Conservation (phyloP, 345 rosid genomes). For the Sonneratia caseolaris region DNA sequence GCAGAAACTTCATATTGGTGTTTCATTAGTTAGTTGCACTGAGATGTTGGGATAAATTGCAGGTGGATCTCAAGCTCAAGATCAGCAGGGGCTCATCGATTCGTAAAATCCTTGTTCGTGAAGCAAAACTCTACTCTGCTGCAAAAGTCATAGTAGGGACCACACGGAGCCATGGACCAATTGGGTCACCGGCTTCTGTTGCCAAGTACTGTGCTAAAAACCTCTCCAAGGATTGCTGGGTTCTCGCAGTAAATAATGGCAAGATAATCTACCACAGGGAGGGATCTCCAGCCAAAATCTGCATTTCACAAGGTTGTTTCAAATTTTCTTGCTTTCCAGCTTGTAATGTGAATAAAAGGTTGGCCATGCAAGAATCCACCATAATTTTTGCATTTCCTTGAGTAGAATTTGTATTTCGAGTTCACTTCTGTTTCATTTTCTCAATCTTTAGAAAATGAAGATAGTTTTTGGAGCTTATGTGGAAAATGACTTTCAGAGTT, state of each 20-base stretch:
- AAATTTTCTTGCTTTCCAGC: background rate
- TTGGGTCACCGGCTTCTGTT: slow-evolving; percentile 52
- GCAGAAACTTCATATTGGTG: too few species aligned
- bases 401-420: too few species aligned
- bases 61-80: slow-evolving; percentile 96
- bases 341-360: too few species aligned
- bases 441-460: too few species aligned
- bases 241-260: slow-evolving; percentile 68
- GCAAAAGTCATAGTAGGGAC: slow-evolving; percentile 60
- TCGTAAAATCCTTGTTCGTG: slow-evolving; percentile 57
- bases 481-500: background rate
- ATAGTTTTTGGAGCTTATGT: too few species aligned
- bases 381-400: too few species aligned
- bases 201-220: slow-evolving; percentile 88
- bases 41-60: slow-evolving; percentile 11
- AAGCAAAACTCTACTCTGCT: slow-evolving; percentile 60
- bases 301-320: slow-evolving; percentile 34
- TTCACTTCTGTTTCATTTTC: too few species aligned
- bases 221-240: slow-evolving; percentile 43
- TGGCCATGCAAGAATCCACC: too few species aligned
- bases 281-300: slow-evolving; percentile 26
- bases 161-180: slow-evolving; percentile 31
- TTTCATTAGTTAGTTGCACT: background rate
- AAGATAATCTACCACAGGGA: slow-evolving; percentile 62
- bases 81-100: slow-evolving; percentile 69